Evolutionary conservation across 139 green algal genomes (phyloP).

Genomic region (Chlamydomonas sphaeroides): DNA sequence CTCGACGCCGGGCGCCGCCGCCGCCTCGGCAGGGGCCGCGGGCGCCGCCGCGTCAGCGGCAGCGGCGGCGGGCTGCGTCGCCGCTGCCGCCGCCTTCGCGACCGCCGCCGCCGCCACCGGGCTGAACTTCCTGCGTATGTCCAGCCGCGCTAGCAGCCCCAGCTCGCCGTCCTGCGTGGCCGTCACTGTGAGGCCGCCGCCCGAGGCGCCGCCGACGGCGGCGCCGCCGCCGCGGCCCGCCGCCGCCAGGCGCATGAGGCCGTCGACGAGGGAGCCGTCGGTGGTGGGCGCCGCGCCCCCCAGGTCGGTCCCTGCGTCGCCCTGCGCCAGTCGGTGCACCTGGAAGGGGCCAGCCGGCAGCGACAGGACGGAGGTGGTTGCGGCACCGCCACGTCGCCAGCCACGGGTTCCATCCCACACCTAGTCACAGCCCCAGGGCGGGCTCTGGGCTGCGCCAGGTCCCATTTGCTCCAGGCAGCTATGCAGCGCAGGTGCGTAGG

Average conservation of each 20-base stretch:
- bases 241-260: neutral
- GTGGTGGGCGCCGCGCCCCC: too few relatives aligned
- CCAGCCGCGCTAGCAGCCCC: conserved; percentile 9
- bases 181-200: neutral
- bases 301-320: too few relatives aligned
- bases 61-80: neutral
- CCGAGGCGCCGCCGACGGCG: neutral
- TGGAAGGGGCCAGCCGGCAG: too few relatives aligned
- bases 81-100: neutral
- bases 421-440: too few relatives aligned
- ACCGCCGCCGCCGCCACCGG: neutral
- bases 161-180: conserved; percentile 10
- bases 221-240: neutral
- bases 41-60: neutral
- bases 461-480: too few relatives aligned
- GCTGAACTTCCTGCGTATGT: conserved; percentile 12
- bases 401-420: too few relatives aligned
- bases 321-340: too few relatives aligned
- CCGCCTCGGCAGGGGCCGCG: neutral
- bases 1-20: neutral
- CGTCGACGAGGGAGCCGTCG: neutral
- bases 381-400: too few relatives aligned
- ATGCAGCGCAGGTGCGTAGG: too few relatives aligned
- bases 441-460: too few relatives aligned
- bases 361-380: too few relatives aligned